These are phyloP conservation scores for Akanthomyces lecanii DNA, from an alignment of 2,329 filamentous ascomycete genomes.

Conservation along the genomic window DNA sequence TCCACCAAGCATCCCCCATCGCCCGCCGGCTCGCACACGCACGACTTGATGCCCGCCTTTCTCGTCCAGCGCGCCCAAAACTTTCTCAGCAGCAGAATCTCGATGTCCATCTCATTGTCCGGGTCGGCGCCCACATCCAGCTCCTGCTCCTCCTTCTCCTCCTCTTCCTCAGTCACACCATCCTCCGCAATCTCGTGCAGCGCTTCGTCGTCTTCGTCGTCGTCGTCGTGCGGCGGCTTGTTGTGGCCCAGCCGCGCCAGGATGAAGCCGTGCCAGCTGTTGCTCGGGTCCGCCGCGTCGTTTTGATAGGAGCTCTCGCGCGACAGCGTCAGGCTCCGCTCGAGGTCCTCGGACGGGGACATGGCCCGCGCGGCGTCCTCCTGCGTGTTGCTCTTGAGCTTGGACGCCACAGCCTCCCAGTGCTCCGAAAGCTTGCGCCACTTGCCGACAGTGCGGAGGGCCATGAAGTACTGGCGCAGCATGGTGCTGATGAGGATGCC, in stretches of 20 bases:
- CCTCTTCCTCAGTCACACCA: constrained; percentile 12
- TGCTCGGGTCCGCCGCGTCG: constrained; percentile 22
- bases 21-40: constrained; percentile 47
- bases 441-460: constrained; percentile 71
- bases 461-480: constrained; percentile 87
- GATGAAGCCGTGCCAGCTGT: constrained; percentile 36
- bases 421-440: constrained; percentile 72
- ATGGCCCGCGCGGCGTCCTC: constrained; percentile 23
- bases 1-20: constrained; percentile 58
- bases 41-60: constrained; percentile 57
- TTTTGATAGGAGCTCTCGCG: constrained; percentile 4
- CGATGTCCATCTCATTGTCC: constrained; percentile 44
- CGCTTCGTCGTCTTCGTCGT: constrained; percentile 40
- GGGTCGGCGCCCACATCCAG: constrained; percentile 33
- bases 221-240: constrained; percentile 31
- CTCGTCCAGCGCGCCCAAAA: constrained; percentile 71
- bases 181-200: constrained; percentile 29
- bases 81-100: constrained; percentile 62
- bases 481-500: constrained; percentile 83
- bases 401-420: constrained; percentile 62
- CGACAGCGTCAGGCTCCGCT: constrained; percentile 22
- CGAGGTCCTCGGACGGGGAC: constrained; percentile 23
- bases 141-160: constrained; percentile 24
- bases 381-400: constrained; percentile 50
- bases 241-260: constrained; percentile 32